phyloP scores from a whole-genome alignment of 1,284 basidiomycete genomes.

The Tylopilus microsporus region DNA sequence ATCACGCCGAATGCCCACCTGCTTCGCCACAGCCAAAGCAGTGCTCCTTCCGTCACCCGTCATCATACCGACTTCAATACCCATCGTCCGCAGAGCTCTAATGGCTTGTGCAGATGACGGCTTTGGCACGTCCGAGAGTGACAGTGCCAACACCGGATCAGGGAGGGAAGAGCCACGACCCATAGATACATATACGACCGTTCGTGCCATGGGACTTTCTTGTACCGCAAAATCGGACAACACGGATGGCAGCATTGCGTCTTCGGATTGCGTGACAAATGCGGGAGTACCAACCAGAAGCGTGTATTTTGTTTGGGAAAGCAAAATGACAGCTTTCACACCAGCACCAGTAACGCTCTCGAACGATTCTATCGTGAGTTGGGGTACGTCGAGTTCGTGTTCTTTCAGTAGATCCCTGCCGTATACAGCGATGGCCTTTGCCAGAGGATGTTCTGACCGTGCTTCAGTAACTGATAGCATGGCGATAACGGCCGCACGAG shows the following conservation, averaged over 20 bases:
- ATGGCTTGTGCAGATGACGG: conserved; percentile 79
- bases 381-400: conserved; percentile 32
- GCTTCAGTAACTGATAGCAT: conserved; percentile 86
- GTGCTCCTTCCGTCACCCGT: conserved; percentile 85
- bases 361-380: conserved; percentile 59
- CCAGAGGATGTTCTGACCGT: conserved; percentile 93
- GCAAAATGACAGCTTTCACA: conserved; percentile 63
- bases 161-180: conserved; percentile 34
- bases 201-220: conserved; percentile 71
- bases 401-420: conserved; percentile 63
- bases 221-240: conserved; percentile 61
- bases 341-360: conserved; percentile 89
- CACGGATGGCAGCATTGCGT: conserved; percentile 50
- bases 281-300: conserved; percentile 72
- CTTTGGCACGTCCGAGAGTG: conserved; percentile 82
- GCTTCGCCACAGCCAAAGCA: conserved; percentile 78
- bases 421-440: conserved; percentile 82
- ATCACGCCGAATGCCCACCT: conserved; percentile 78
- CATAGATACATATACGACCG: conserved; percentile 80
- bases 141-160: conserved; percentile 63
- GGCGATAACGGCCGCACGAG: conserved; percentile 63
- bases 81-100: conserved; percentile 75
- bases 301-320: conserved; percentile 46
- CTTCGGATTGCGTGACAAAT: conserved; percentile 58
- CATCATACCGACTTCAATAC: conserved; percentile 85